Evolutionary conservation across 208 protist genomes (phyloP).

Genomic region (Novymonas esmeraldas): DNA sequence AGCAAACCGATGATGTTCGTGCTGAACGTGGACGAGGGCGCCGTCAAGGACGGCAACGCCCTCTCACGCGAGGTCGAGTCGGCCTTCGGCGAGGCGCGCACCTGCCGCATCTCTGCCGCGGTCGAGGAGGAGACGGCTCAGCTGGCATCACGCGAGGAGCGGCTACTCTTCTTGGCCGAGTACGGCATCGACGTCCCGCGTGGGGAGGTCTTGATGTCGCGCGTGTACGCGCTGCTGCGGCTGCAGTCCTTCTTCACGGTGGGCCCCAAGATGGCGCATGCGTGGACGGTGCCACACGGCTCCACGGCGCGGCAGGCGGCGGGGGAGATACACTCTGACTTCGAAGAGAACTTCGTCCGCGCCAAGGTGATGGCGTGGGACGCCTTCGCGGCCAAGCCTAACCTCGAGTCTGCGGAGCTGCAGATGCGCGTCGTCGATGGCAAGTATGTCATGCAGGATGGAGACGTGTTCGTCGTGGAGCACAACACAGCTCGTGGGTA

Average conservation of each 20-base stretch:
- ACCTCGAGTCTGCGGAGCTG: slow-evolving; percentile 78
- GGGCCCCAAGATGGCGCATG: slow-evolving; percentile 83
- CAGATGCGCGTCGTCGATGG: slow-evolving; percentile 69
- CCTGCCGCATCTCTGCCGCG: slow-evolving; percentile 67
- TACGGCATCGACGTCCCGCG: slow-evolving; percentile 74
- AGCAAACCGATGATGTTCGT: slow-evolving; percentile 89
- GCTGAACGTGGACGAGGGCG: slow-evolving; percentile 78
- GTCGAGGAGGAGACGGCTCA: slow-evolving; percentile 87
- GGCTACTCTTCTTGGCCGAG: slow-evolving; percentile 71
- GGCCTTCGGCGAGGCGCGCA: slow-evolving; percentile 55
- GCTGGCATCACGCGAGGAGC: slow-evolving; percentile 65
- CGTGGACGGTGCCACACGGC: slow-evolving; percentile 59
- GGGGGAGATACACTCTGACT: slow-evolving; percentile 87
- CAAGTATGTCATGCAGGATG: slow-evolving; percentile 78
- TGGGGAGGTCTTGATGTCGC: slow-evolving; percentile 71
- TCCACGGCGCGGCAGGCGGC: slow-evolving; percentile 66
- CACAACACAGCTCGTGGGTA: slow-evolving; percentile 45
- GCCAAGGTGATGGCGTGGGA: slow-evolving; percentile 77
- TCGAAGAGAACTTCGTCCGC: slow-evolving; percentile 72
- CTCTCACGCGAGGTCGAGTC: slow-evolving; percentile 60
- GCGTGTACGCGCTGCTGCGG: slow-evolving; percentile 60
- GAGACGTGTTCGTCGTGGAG: slow-evolving; percentile 86
- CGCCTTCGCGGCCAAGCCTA: slow-evolving; percentile 55
- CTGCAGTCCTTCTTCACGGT: slow-evolving; percentile 91
- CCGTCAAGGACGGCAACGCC: slow-evolving; percentile 57